Base-by-base conservation (phyloP, 176 grass and related monocot genomes). In the Musa beccarii region DNA sequence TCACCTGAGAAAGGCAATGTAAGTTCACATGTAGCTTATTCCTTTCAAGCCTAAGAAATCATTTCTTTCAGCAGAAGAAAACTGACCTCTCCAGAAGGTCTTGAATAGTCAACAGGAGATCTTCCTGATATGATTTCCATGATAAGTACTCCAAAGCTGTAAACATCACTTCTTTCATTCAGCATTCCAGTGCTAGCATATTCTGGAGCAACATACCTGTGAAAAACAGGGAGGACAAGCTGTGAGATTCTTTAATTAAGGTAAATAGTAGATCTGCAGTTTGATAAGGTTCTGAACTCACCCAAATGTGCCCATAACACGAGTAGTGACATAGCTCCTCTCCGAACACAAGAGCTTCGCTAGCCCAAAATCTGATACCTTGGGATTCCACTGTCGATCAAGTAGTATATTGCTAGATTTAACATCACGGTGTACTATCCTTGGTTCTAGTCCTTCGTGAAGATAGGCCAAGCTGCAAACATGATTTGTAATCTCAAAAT, bases 251-350 rank as follows among this genome's bases (percentile, higher is more conserved):
- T 52, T 20, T 68, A 13, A 49, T 1, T 66, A 49, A 72, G 13
- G 9, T 52, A 69, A 49, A 5, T 7, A n/a, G 16, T 14, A 11
- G 10, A 54, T 49, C 54, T 59, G 64, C 20, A 63, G 51, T 14
- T 26, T 9, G 54, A 63, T 19, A 22, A 72, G 63, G 61, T 59
- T 14, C 53, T 23, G 52, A 22, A 69, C 89, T 83, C 55, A 93
- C 94, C 94, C 94, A 76, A 98, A 98, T 29, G 94, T 93, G 12
- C 90, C 94, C 90, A 98, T 89, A 71, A 98, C 94, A 12, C 94
- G 90, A 3, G 94, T 98, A 6, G 82, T 89, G 1, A 93, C 75
- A 62, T 86, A 93, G 66, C 88, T 71, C 55, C 77, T 84, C 72
- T 91, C 94, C 1, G 94, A 93, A 80, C 82, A 91, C 22, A 93